Conservation (phyloP, 2,329 filamentous ascomycete species). For the Trichoderma hamatum region DNA sequence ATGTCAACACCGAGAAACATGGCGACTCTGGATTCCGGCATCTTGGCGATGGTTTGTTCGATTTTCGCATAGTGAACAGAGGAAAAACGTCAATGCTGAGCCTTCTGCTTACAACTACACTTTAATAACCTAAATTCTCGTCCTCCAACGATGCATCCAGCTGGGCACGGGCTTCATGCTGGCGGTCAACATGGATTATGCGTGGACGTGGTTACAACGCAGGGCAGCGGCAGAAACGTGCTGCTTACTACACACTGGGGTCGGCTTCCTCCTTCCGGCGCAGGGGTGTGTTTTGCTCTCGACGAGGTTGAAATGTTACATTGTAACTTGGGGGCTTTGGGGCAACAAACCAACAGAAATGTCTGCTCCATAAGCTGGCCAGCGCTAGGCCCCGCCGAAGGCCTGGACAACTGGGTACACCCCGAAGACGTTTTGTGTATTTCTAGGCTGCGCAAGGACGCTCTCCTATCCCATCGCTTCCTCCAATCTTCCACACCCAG, state of each 20-base stretch:
- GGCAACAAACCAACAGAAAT: too few species aligned
- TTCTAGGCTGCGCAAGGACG: neutral
- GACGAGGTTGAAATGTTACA: neutral
- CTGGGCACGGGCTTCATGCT: conserved; percentile 1
- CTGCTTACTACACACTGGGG: neutral
- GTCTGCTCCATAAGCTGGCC: neutral
- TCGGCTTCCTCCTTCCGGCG: neutral
- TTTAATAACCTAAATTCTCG: neutral
- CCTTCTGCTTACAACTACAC: too few species aligned
- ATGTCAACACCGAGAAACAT: neutral
- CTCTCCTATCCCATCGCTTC: neutral
- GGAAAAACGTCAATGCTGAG: neutral
- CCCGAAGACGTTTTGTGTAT: neutral
- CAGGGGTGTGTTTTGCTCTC: conserved; percentile 5
- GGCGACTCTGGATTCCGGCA: neutral
- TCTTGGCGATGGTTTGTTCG: neutral
- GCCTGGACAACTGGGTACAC: neutral
- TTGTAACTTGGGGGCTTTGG: too few species aligned
- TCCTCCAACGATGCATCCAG: neutral
- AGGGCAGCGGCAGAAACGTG: neutral
- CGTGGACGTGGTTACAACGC: neutral
- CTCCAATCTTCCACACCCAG: neutral
- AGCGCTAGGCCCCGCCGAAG: neutral
- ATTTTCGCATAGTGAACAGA: neutral
- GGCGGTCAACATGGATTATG: neutral